phyloP scores from a whole-genome alignment of 495 filamentous ascomycete genomes.

The Hypoxylon rickii region DNA sequence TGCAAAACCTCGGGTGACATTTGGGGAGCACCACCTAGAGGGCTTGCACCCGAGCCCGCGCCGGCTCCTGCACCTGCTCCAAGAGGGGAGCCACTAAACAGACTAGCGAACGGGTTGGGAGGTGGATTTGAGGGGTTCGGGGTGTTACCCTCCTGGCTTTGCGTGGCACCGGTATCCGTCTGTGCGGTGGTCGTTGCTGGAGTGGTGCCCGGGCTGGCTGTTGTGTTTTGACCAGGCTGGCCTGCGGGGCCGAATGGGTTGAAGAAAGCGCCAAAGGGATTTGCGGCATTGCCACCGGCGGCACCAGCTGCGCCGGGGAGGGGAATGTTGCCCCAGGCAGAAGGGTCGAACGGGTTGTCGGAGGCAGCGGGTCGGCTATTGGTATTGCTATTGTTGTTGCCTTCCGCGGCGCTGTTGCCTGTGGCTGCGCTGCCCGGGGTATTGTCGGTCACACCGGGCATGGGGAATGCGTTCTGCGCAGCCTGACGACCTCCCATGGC shows the following conservation, averaged over 20 bases:
- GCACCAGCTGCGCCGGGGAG: constrained; percentile 34
- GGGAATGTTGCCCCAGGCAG: constrained; percentile 23
- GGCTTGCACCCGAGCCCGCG: constrained; percentile 24
- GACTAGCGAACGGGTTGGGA: constrained; percentile 48
- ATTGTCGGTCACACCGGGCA: constrained; percentile 85
- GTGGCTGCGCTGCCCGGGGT: constrained; percentile 47
- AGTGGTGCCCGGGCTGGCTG: constrained; percentile 33
- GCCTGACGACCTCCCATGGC: constrained; percentile 62
- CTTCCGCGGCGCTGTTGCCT: constrained; percentile 26
- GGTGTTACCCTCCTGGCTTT: constrained; percentile 26
- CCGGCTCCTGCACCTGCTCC: constrained; percentile 1
- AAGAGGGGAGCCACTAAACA: constrained; percentile 39
- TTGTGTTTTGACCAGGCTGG: constrained; percentile 23
- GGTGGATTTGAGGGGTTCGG: constrained; percentile 30
- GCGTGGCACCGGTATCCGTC: constrained; percentile 21
- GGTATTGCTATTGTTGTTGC: constrained; percentile 26
- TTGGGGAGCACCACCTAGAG: constrained; percentile 22
- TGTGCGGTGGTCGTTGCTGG: constrained; percentile 14
- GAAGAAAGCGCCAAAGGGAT: constrained; percentile 77
- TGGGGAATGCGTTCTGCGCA: constrained; percentile 68
- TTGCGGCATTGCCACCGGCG: constrained; percentile 49
- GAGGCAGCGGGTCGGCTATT: constrained; percentile 13
- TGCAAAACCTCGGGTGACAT: constrained; percentile 49
- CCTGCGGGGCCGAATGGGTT: constrained; percentile 38
- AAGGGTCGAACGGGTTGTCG: constrained; percentile 48